These are phyloP conservation scores for Apiospora kogelbergensis DNA, from an alignment of 2,329 filamentous ascomycete genomes.

Conservation along the genomic window DNA sequence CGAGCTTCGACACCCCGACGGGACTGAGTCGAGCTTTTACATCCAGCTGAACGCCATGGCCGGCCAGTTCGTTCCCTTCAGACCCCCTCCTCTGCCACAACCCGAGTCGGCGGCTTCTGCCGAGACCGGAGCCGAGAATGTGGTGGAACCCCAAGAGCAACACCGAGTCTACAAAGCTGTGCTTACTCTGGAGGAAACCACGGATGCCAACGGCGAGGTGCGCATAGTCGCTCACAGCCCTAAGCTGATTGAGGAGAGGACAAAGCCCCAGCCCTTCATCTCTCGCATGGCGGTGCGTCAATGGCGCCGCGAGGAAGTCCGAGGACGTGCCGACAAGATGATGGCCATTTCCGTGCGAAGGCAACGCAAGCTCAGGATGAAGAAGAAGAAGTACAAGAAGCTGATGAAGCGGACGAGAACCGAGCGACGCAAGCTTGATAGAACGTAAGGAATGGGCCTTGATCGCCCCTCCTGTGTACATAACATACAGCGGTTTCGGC, in stretches of 20 bases:
- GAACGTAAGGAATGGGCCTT: constrained; percentile 43
- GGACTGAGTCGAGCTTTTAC: constrained; percentile 57
- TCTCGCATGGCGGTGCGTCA: constrained; percentile 69
- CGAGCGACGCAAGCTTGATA: constrained; percentile 79
- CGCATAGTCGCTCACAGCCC: constrained; percentile 62
- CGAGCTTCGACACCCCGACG: constrained; percentile 56
- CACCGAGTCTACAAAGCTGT: constrained; percentile 62
- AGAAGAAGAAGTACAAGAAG: constrained; percentile 99
- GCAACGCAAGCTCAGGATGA: constrained; percentile 96
- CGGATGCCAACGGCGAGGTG: constrained; percentile 58
- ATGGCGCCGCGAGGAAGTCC: constrained; percentile 56
- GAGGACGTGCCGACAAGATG: constrained; percentile 57
- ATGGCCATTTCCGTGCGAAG: constrained; percentile 86
- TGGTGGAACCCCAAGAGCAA: constrained; percentile 39
- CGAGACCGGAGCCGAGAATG: constrained; percentile 36
- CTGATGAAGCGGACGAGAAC: constrained; percentile 90
- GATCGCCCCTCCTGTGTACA: constrained; percentile 17
- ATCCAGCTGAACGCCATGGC: constrained; percentile 69
- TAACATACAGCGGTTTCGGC: constrained; percentile 9
- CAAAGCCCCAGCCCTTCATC: constrained; percentile 56
- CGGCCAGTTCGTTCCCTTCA: constrained; percentile 75
- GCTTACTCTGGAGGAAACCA: constrained; percentile 67
- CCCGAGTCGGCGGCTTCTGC: constrained; percentile 47
- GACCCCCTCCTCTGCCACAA: constrained; percentile 77
- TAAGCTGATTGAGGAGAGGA: constrained; percentile 51